Conservation (phyloP, 2,329 filamentous ascomycete genomes). For the Beauveria bassiana region DNA sequence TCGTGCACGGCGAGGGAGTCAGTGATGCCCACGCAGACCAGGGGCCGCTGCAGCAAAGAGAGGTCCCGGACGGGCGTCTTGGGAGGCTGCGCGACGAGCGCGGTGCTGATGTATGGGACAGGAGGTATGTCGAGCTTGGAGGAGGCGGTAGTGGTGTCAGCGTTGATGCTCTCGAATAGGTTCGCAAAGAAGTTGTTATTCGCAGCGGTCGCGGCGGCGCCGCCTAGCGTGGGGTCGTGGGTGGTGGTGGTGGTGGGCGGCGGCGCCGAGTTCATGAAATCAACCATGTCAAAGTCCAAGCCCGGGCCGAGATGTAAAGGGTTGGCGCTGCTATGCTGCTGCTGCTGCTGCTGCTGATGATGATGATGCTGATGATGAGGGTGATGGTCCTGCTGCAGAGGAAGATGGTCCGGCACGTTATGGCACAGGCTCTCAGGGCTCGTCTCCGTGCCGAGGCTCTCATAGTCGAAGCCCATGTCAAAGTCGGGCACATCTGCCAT, state of each 20-base stretch:
- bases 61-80: conserved; percentile 23
- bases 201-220: not conserved
- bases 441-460: conserved; percentile 23
- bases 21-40: conserved; percentile 15
- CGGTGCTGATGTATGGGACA: conserved; percentile 17
- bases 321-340: not conserved
- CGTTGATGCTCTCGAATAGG: conserved; percentile 9
- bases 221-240: not conserved
- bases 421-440: conserved; percentile 20
- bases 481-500: conserved; percentile 24
- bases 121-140: conserved; percentile 26
- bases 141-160: conserved; percentile 14
- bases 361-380: not conserved
- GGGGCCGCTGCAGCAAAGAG: conserved; percentile 17
- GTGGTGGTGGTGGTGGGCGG: not conserved
- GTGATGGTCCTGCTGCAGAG: not conserved
- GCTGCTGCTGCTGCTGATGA: not conserved
- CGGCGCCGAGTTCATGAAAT: conserved; percentile 5
- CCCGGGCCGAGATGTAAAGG: conserved; percentile 6
- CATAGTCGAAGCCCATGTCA: conserved; percentile 30
- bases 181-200: not conserved
- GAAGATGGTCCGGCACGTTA: conserved; percentile 13
- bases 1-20: conserved; percentile 30
- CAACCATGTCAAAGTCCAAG: conserved; percentile 10
- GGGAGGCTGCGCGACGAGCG: conserved; percentile 13